phyloP scores from a whole-genome alignment of 257 asterid species.

The Fraxinus americana region DNA sequence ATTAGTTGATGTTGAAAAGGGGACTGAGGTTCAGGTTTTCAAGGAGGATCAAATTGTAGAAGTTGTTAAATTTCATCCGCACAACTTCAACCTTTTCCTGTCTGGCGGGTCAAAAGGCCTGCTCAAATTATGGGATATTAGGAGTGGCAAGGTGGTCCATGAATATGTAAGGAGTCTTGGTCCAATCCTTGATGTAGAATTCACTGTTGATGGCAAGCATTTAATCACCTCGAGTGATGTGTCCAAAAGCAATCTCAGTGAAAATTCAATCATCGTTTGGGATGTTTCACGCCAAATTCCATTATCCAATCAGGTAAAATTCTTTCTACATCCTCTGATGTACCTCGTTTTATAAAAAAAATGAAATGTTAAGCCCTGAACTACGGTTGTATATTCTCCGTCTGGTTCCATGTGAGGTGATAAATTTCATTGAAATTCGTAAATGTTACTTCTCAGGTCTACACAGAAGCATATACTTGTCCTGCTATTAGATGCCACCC shows the following conservation, averaged over 20 bases:
- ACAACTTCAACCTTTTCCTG: constrained; percentile 63
- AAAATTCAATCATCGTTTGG: constrained; percentile 90
- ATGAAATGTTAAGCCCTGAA: not conserved
- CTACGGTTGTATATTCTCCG: not conserved
- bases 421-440: not conserved
- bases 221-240: constrained; percentile 81
- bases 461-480: constrained; percentile 88
- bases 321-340: not conserved
- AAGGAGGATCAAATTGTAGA: constrained; percentile 87
- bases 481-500: constrained; percentile 81
- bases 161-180: constrained; percentile 72
- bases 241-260: constrained; percentile 81
- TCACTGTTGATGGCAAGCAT: constrained; percentile 66
- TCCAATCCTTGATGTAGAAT: constrained; percentile 88
- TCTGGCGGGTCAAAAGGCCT: constrained; percentile 98
- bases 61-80: constrained; percentile 74
- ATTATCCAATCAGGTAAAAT: constrained; percentile 78
- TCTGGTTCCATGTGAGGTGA: not conserved
- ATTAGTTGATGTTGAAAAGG: constrained; percentile 76
- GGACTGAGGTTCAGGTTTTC: constrained; percentile 63
- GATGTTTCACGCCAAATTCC: constrained; percentile 83
- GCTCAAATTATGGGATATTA: constrained; percentile 83
- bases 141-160: constrained; percentile 73
- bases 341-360: not conserved
- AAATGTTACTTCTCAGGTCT: constrained; percentile 52